Conservation (phyloP, 208 protist species). For the Acanthamoeba castellanii region DNA sequence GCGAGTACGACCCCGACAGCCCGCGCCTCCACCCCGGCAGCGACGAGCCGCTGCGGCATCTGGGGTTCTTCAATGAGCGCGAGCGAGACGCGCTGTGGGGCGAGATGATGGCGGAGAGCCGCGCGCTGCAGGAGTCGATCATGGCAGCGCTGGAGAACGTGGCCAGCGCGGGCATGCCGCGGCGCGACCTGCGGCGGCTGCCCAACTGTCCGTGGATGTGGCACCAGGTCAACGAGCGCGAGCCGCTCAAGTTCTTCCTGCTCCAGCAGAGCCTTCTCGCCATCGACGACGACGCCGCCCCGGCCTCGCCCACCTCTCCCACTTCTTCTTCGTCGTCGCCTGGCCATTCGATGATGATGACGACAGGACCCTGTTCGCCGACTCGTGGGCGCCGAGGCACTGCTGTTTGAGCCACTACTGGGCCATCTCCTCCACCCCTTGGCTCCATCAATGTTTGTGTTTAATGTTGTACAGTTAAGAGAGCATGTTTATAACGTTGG, state of each 20-base stretch:
- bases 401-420: too few relatives aligned
- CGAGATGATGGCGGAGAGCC: background rate
- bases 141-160: constrained; percentile 20
- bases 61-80: background rate
- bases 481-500: too few relatives aligned
- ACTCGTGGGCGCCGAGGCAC: too few relatives aligned
- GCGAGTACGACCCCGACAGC: constrained; percentile 38
- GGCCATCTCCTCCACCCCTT: too few relatives aligned
- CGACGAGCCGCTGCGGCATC: background rate
- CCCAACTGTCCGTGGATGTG: constrained; percentile 29
- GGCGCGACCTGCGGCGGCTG: constrained; percentile 1
- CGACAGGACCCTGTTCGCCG: too few relatives aligned
- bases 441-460: too few relatives aligned
- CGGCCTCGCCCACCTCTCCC: background rate
- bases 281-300: background rate
- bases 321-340: background rate
- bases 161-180: background rate
- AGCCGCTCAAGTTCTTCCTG: constrained; percentile 38
- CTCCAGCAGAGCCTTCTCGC: constrained; percentile 12
- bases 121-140: constrained; percentile 4
- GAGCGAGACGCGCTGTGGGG: background rate
- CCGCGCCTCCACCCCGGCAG: background rate
- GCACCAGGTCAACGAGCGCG: background rate
- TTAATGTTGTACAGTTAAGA: too few relatives aligned
- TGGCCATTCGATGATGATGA: too few relatives aligned